A percentile compares a stretch with the other conserved stretches of the same genome.
phyloP scores from a whole-genome alignment of 2,329 filamentous ascomycete genomes.

The Fusarium subtropicale region DNA sequence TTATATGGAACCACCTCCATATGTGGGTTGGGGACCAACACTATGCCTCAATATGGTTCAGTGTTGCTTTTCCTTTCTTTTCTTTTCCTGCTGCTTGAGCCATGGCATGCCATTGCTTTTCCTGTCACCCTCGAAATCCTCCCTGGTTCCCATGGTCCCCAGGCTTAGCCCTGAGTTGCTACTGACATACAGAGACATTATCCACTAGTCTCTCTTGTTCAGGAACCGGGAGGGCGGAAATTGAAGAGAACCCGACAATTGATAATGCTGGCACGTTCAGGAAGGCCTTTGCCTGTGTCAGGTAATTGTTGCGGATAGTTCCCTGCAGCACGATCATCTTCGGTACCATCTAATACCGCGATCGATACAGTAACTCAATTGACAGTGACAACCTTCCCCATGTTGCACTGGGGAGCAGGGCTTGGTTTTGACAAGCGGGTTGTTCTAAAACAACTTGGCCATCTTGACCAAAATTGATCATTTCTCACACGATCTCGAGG shows the following conservation, averaged over 20 bases:
- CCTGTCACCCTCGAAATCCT: slow-evolving; percentile 12
- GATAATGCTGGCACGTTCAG: slow-evolving; percentile 1
- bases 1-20: slow-evolving; percentile 37
- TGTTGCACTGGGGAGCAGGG: slow-evolving; percentile 21
- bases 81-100: slow-evolving; percentile 23
- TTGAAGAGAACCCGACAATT: slow-evolving; percentile 20
- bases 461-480: slow-evolving; percentile 30
- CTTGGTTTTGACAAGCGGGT: slow-evolving; percentile 29
- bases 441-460: slow-evolving; percentile 35
- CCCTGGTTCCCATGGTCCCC: slow-evolving; percentile 4
- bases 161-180: slow-evolving; percentile 7
- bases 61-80: slow-evolving; percentile 39
- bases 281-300: slow-evolving; percentile 10
- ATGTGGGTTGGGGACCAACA: slow-evolving; percentile 36
- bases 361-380: slow-evolving; percentile 32
- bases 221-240: background rate
- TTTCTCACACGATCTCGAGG: slow-evolving; percentile 34
- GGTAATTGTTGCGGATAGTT: slow-evolving; percentile 18
- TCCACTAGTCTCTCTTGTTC: slow-evolving; percentile 6
- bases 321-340: slow-evolving; percentile 33
- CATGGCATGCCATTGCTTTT: slow-evolving; percentile 37
- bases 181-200: slow-evolving; percentile 12
- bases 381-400: slow-evolving; percentile 21
- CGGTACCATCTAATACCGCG: slow-evolving; percentile 25
- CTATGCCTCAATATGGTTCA: slow-evolving; percentile 37